Evolutionary conservation across 2,329 filamentous ascomycete species (phyloP).

Genomic region (Epichloe sp.): DNA sequence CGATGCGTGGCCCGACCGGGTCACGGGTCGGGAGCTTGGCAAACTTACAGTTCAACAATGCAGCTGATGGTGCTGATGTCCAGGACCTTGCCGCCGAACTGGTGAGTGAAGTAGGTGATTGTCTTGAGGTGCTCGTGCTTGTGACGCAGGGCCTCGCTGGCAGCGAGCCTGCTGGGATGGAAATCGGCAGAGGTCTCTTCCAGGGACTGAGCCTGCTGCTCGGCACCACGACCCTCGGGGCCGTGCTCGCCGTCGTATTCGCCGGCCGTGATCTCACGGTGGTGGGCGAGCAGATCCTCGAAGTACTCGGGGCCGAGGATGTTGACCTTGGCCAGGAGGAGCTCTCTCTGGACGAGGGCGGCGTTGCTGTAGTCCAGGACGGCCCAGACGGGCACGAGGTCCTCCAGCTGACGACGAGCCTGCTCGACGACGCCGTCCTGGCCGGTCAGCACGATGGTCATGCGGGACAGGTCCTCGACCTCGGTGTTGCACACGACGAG

Average conservation of each 20-base stretch:
- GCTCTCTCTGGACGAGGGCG: slow-evolving; percentile 87
- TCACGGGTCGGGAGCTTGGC: neutral
- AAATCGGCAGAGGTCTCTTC: slow-evolving; percentile 52
- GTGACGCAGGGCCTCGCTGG: slow-evolving; percentile 80
- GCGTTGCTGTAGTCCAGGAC: slow-evolving; percentile 91
- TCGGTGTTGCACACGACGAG: slow-evolving; percentile 97
- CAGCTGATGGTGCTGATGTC: slow-evolving; percentile 98
- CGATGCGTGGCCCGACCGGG: no score
- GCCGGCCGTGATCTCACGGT: slow-evolving; percentile 65
- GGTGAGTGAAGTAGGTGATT: slow-evolving; percentile 92
- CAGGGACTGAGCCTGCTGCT: slow-evolving; percentile 26
- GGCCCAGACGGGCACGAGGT: slow-evolving; percentile 95
- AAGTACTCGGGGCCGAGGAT: slow-evolving; percentile 97
- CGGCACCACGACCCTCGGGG: slow-evolving; percentile 19
- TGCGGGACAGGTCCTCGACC: slow-evolving; percentile 89
- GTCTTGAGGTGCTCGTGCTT: slow-evolving; percentile 96
- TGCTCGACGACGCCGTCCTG: slow-evolving; percentile 97
- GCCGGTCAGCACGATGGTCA: slow-evolving; percentile 95
- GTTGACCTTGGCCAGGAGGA: slow-evolving; percentile 91
- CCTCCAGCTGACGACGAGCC: slow-evolving; percentile 86
- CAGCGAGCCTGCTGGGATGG: slow-evolving; percentile 76
- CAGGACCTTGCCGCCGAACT: slow-evolving; percentile 93
- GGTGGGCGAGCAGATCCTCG: slow-evolving; percentile 89
- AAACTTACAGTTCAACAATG: slow-evolving; percentile 84
- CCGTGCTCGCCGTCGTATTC: slow-evolving; percentile 32